Evolutionary conservation across 140 eudicot species (phyloP).

Genomic region (Bidens hawaiensis): DNA sequence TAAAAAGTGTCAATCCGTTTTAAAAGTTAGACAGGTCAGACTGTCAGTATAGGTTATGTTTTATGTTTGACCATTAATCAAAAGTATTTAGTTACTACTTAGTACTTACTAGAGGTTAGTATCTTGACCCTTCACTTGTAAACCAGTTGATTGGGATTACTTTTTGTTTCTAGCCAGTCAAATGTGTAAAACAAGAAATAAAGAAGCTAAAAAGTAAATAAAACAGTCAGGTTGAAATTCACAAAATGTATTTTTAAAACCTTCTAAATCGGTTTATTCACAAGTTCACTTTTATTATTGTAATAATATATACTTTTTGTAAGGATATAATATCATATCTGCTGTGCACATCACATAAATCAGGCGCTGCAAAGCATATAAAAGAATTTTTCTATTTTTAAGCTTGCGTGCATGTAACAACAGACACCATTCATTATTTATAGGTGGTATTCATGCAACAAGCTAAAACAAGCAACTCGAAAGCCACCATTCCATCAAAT

Average conservation of each 20-base stretch:
- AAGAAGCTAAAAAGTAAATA: not conserved
- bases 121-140: not conserved
- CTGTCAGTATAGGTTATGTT: not conserved
- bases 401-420: not conserved
- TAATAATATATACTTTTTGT: not conserved
- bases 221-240: not conserved
- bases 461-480: slow-evolving; percentile 45
- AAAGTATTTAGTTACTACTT: too few species aligned
- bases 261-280: not conserved
- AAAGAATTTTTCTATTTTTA: not conserved
- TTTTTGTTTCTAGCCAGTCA: not conserved
- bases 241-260: not conserved
- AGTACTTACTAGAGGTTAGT: not conserved
- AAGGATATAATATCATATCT: not conserved
- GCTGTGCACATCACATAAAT: not conserved
- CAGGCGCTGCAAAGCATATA: not conserved
- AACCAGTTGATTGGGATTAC: not conserved
- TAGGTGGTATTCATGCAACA: slow-evolving; percentile 86
- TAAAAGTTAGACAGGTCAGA: not conserved
- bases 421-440: not conserved
- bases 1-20: not conserved
- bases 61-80: not conserved
- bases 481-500: slow-evolving; percentile 36
- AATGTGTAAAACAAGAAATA: not conserved
- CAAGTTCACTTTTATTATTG: not conserved